Base-by-base conservation (phyloP, 345 rosid genomes). In the Syzygium aromaticum region DNA sequence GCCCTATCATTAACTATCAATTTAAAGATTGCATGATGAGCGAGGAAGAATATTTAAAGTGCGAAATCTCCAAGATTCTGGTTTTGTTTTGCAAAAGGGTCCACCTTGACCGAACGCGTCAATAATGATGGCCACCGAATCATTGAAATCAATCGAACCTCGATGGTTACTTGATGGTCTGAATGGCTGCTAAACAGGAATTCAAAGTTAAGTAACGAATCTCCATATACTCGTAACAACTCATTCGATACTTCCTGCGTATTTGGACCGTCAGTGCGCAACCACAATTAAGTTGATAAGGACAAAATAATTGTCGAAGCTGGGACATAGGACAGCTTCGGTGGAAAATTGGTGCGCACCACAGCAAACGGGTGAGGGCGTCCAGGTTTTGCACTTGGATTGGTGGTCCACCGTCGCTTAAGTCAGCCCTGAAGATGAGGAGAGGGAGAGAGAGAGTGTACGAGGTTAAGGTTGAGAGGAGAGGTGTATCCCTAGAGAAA, bases 171-270 rank as follows among this genome's bases (percentile, higher is more conserved):
- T 28, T 15, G 77, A 28, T 28, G 21, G 28, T 63, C 7, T 28
- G 11, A 63, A 63, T 63, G 40, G 5, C 77, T 3, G 77, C 14
- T 64, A 1, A 40, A 30, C 77, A 15, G 43, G 77, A 30, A 64
- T 0, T 15, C 1, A 54, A 21, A 19, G 57, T 54, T 64, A 30
- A 30, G 40, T 64, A 64, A 8, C 40, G 43, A 64, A 30, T 15
- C 11, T 15, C 40, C 43, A 40, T 40, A 16, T 0, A 15, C 40
- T 14, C 28, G 19, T 63, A 63, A 2, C 22, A 0, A 57, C 64
- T 0, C 25, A n/a, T 57, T 1, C 11, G 3, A 25, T 57, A 25
- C 3, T 2, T 11, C 40, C 40, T 30, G 8, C 22, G 1, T 30
- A 7, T 40, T 0, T 0, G 21, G 77, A 63, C 11, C 38, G 0